phyloP scores from a whole-genome alignment of 2,329 filamentous ascomycete genomes.

The Pezicula neosporulosa region DNA sequence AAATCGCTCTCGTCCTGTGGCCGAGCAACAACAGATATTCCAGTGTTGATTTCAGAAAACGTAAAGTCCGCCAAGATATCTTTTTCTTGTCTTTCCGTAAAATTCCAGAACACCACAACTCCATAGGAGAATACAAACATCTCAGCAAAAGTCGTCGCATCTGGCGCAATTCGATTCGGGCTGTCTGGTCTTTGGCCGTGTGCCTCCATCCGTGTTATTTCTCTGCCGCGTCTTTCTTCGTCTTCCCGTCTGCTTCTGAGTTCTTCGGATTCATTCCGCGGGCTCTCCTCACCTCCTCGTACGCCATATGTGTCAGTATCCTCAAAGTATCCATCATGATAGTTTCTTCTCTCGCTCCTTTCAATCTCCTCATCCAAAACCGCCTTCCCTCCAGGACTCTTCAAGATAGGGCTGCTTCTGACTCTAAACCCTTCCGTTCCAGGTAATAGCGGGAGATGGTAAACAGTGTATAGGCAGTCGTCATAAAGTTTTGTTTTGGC shows the following conservation, averaged over 20 bases:
- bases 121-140: constrained; percentile 98
- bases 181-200: constrained; percentile 42
- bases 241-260: constrained; percentile 24
- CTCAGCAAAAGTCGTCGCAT: constrained; percentile 80
- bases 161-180: constrained; percentile 59
- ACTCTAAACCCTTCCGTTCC: constrained; percentile 85
- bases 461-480: constrained; percentile 94
- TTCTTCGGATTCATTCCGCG: constrained; percentile 36
- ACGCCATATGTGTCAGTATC: constrained; percentile 59
- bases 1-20: constrained; percentile 87
- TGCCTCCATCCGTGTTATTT: constrained; percentile 29
- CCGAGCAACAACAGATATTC: constrained; percentile 67
- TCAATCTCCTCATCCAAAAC: constrained; percentile 95
- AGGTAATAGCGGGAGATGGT: constrained; percentile 84
- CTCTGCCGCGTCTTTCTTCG: constrained; percentile 29
- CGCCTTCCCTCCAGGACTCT: constrained; percentile 89
- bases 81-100: constrained; percentile 92
- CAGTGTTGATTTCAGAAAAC: constrained; percentile 70
- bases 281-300: constrained; percentile 38
- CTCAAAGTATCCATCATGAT: constrained; percentile 88
- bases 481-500: constrained; percentile 96
- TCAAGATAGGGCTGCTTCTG: constrained; percentile 85
- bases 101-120: constrained; percentile 98
- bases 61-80: constrained; percentile 93
- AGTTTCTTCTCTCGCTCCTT: constrained; percentile 82